phyloP scores from a whole-genome alignment of 2,329 filamentous ascomycete genomes.

The Teratosphaeria viscida region DNA sequence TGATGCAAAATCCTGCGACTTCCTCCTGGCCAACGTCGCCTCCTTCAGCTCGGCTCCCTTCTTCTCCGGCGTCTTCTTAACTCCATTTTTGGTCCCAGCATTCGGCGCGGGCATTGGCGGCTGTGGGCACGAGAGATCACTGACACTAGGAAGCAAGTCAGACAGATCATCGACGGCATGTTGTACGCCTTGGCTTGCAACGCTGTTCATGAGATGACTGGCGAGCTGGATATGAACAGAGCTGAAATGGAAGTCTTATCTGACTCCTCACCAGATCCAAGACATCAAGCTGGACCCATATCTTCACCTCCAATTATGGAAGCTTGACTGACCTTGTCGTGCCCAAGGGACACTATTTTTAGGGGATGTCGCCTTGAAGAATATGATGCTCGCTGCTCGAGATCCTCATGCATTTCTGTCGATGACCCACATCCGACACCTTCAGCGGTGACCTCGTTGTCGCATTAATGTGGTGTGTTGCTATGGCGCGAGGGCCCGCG shows the following conservation, averaged over 20 bases:
- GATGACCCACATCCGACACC: not conserved
- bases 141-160: constrained; percentile 17
- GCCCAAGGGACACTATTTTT: not conserved
- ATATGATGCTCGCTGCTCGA: not conserved
- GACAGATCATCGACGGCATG: constrained; percentile 14
- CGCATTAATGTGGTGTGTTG: not conserved
- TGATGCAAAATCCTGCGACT: constrained; percentile 23
- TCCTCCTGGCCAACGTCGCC: constrained; percentile 15
- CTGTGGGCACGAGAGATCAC: not conserved
- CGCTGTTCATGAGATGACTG: constrained; percentile 13
- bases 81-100: constrained; percentile 7
- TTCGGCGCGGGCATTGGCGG: constrained; percentile 20
- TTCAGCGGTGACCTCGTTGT: not conserved
- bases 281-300: not conserved
- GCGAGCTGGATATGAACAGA: not conserved
- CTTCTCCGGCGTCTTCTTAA: constrained; percentile 21
- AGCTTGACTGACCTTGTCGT: not conserved
- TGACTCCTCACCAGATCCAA: not conserved
- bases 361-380: not conserved
- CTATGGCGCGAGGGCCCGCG: not conserved
- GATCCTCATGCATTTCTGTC: not conserved
- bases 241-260: not conserved
- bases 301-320: not conserved
- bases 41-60: constrained; percentile 16
- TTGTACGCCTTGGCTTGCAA: constrained; percentile 12